Conservation (phyloP, 2,329 filamentous ascomycete genomes). For the Scedosporium dehoogii region DNA sequence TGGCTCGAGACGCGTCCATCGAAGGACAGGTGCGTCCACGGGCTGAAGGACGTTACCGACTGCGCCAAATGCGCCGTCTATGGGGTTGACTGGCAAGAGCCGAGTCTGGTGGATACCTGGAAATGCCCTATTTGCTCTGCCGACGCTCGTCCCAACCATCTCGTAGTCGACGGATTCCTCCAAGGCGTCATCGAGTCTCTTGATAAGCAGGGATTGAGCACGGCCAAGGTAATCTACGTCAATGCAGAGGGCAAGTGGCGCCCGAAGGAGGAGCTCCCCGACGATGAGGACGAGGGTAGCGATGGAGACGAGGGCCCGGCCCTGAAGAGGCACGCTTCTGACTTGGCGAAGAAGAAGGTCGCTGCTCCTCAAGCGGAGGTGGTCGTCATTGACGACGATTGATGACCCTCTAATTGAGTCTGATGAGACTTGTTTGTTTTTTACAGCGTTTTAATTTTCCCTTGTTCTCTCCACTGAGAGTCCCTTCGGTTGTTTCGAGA, state of each 20-base stretch:
- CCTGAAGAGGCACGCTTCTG: neutral
- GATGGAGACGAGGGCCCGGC: neutral
- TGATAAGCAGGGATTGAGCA: constrained; percentile 9
- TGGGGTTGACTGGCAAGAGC: constrained; percentile 25
- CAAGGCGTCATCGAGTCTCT: constrained; percentile 48
- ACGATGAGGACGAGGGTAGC: constrained; percentile 10
- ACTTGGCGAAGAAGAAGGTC: neutral
- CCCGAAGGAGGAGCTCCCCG: constrained; percentile 21
- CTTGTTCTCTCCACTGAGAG: neutral
- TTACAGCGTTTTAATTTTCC: neutral
- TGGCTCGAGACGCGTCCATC: constrained; percentile 61
- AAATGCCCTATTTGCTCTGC: constrained; percentile 72
- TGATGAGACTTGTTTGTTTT: neutral
- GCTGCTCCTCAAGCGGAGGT: neutral
- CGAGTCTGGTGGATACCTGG: constrained; percentile 61
- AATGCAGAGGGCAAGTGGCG: constrained; percentile 22
- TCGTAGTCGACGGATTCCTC: constrained; percentile 69
- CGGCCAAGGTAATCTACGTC: constrained; percentile 21
- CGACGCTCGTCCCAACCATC: constrained; percentile 64
- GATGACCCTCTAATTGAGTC: neutral
- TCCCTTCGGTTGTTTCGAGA: neutral
- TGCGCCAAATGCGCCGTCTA: constrained; percentile 19
- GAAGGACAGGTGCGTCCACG: constrained; percentile 27
- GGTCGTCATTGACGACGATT: neutral
- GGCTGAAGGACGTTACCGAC: constrained; percentile 18